Percentiles rank a stretch among this genome's conserved stretches.
Conservation (phyloP, 225 moss, liverwort and hornwort species). For the Thuidium tamariscinum region DNA sequence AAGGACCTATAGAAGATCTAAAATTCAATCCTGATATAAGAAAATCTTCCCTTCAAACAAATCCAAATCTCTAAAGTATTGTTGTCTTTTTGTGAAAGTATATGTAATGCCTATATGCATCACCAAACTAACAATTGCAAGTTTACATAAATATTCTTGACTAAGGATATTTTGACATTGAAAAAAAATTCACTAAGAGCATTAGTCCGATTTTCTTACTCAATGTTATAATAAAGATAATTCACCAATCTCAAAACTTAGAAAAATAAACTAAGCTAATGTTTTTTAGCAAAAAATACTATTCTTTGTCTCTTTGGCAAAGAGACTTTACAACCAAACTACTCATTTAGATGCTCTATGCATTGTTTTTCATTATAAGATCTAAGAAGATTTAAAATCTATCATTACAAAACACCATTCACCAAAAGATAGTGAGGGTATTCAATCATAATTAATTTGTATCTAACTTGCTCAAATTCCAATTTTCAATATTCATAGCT, state of each 20-base stretch:
- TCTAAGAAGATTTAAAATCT: accelerated
- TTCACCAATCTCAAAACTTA: background rate
- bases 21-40: background rate
- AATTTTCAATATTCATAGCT: background rate
- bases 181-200: background rate
- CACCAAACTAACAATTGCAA: background rate
- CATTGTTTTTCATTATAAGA: background rate
- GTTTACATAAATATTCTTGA: background rate
- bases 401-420: background rate
- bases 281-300: accelerated
- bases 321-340: background rate
- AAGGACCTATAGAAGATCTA: accelerated
- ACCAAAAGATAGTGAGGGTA: background rate
- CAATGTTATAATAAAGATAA: background rate
- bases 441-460: background rate
- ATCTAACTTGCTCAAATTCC: accelerated
- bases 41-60: background rate
- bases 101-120: accelerated
- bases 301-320: too few species aligned
- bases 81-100: background rate
- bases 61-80: background rate
- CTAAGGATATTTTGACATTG: background rate
- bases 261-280: background rate
- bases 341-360: accelerated
- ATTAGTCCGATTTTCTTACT: background rate